Evolutionary conservation across 2,329 filamentous ascomycete species (phyloP).

Genomic region (Ceratocystis albifundus): DNA sequence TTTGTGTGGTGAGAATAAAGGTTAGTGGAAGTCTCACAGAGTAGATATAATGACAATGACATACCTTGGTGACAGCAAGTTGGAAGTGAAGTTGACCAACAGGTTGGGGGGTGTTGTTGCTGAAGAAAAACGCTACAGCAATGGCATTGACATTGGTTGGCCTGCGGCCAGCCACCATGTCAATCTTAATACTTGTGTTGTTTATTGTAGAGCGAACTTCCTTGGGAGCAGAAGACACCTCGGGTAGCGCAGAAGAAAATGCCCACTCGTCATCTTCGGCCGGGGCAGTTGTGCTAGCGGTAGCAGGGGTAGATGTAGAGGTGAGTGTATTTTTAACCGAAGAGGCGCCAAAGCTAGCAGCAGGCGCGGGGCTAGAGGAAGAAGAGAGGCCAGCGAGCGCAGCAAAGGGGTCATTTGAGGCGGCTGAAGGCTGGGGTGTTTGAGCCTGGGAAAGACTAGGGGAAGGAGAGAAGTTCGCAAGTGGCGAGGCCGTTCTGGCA

Average conservation of each 20-base stretch:
- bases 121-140: constrained; percentile 65
- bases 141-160: constrained; percentile 46
- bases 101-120: constrained; percentile 61
- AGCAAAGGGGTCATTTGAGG: constrained; percentile 40
- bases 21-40: constrained; percentile 22
- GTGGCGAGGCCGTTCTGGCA: constrained; percentile 35
- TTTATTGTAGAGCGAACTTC: constrained; percentile 56
- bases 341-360: neutral
- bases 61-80: constrained; percentile 83
- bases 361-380: constrained; percentile 27
- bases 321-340: neutral
- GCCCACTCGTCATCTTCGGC: constrained; percentile 83
- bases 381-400: constrained; percentile 32
- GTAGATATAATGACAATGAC: constrained; percentile 21
- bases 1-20: constrained; percentile 30
- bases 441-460: constrained; percentile 1
- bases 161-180: constrained; percentile 57
- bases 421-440: constrained; percentile 27
- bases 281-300: constrained; percentile 28
- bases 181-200: constrained; percentile 58
- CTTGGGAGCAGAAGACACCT: constrained; percentile 41
- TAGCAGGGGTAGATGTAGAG: constrained; percentile 28
- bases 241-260: constrained; percentile 76
- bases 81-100: constrained; percentile 80
- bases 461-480: constrained; percentile 39